Conservation (phyloP, 257 asterid species). For the Cinchona pubescens region DNA sequence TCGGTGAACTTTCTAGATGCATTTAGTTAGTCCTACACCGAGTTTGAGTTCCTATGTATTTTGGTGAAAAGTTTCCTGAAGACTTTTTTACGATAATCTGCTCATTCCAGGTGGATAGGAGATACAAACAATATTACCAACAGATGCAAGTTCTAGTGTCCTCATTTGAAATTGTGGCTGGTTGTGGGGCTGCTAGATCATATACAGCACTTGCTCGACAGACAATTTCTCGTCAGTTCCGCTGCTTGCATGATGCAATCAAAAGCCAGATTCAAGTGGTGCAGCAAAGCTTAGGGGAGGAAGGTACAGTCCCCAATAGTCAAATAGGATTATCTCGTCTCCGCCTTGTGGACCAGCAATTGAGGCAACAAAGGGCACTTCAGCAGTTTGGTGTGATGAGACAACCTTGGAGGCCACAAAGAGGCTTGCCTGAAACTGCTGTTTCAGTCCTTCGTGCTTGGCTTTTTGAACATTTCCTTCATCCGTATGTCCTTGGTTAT, state of each 20-base stretch:
- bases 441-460: constrained; percentile 83
- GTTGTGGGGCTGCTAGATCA: constrained; percentile 60
- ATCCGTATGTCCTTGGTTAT: constrained; percentile 53
- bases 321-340: constrained; percentile 52
- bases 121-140: constrained; percentile 57
- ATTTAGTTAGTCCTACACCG: no score
- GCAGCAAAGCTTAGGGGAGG: constrained; percentile 55
- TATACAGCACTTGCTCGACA: constrained; percentile 65
- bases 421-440: constrained; percentile 81
- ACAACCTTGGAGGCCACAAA: constrained; percentile 88
- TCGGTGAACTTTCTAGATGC: no score
- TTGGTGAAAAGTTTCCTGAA: not conserved
- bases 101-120: constrained; percentile 54
- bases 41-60: not conserved
- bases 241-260: constrained; percentile 57
- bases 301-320: constrained; percentile 29
- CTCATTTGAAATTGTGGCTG: constrained; percentile 58
- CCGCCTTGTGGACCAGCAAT: constrained; percentile 59
- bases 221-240: constrained; percentile 70
- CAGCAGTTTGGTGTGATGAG: constrained; percentile 63
- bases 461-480: constrained; percentile 87
- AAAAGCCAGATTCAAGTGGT: constrained; percentile 54
- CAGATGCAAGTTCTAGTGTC: constrained; percentile 63
- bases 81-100: constrained; percentile 6
- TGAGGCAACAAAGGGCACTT: constrained; percentile 61